Conservation (phyloP, 805 yeast species). For the Pichia nakasei region DNA sequence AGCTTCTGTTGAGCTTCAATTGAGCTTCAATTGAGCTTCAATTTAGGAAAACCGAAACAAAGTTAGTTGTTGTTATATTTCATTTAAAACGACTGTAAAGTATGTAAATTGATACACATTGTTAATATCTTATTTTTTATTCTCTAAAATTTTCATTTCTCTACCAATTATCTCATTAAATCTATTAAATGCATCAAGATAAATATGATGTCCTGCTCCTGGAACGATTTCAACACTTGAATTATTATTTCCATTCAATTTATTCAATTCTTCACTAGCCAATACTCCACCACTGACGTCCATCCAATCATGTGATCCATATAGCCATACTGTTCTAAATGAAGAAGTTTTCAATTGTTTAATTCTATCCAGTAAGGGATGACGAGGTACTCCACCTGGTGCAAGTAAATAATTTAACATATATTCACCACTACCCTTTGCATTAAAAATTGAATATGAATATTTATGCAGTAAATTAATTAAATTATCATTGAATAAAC, state of each 20-base stretch:
- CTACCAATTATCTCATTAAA: constrained; percentile 44
- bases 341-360: constrained; percentile 23
- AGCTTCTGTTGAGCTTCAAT: no score
- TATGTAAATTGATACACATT: no score
- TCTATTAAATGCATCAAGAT: constrained; percentile 50
- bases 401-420: constrained; percentile 74
- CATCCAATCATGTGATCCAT: constrained; percentile 73
- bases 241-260: constrained; percentile 1
- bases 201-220: constrained; percentile 71
- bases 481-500: constrained; percentile 19
- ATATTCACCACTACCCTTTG: constrained; percentile 89
- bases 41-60: no score
- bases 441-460: constrained; percentile 75
- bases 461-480: constrained; percentile 59
- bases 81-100: no score
- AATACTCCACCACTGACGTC: constrained; percentile 40
- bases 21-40: no score
- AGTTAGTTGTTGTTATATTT: no score
- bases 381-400: constrained; percentile 86
- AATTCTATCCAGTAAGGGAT: constrained; percentile 53
- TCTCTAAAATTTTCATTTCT: constrained; percentile 38
- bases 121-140: neutral
- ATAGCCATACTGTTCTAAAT: constrained; percentile 56
- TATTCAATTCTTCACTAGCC: constrained; percentile 30
- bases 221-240: constrained; percentile 28